A percentile compares a stretch with the other conserved stretches of the same genome.
These are phyloP conservation scores for Radiomyces spectabilis DNA, from an alignment of 192 early-diverging fungal genomes.

Conservation along the genomic window DNA sequence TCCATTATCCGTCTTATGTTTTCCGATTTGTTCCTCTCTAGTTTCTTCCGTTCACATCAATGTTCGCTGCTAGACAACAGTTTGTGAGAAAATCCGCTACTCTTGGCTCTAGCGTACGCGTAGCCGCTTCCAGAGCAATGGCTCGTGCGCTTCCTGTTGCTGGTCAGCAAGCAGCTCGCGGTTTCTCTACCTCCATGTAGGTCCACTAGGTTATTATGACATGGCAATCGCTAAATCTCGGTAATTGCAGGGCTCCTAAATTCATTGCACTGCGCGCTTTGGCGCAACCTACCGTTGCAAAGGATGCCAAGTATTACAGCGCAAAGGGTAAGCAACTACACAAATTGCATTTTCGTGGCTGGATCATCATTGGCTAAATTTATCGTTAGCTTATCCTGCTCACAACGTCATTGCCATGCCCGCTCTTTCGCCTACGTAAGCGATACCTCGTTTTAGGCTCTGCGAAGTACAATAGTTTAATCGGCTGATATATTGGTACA, in stretches of 20 bases:
- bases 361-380: no score
- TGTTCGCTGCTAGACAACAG: constrained; percentile 26
- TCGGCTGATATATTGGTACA: no score
- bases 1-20: no score
- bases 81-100: constrained; percentile 10
- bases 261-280: constrained; percentile 34
- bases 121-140: constrained; percentile 14
- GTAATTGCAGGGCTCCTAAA: no score
- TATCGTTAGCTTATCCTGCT: constrained; percentile 54
- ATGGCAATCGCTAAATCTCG: constrained; percentile 1
- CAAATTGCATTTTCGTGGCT: no score
- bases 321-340: constrained; percentile 36
- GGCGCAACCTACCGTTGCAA: constrained; percentile 25
- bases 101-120: constrained; percentile 14
- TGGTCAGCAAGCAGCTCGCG: constrained; percentile 26
- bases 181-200: constrained; percentile 12
- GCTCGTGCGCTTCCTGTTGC: constrained; percentile 20
- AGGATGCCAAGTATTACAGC: constrained; percentile 41
- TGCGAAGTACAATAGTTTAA: no score
- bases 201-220: background rate
- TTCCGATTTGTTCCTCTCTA: no score
- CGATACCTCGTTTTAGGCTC: no score
- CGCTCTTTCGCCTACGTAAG: constrained; percentile 89
- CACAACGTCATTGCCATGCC: constrained; percentile 92
- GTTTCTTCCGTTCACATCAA: no score